phyloP scores from a whole-genome alignment of 192 early-diverging fungal genomes.

The Gigaspora rosea region DNA sequence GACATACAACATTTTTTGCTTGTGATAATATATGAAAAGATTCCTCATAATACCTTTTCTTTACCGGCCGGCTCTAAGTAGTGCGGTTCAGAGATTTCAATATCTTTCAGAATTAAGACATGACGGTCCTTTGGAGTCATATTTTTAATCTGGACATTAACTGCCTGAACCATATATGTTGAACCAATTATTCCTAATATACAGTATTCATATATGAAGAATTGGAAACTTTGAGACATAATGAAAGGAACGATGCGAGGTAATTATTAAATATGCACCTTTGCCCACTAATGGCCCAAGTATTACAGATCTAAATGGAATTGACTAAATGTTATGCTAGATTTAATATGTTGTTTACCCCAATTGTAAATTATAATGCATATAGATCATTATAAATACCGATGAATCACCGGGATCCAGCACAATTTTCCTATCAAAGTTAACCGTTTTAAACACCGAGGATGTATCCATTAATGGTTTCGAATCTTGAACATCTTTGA shows the following conservation, averaged over 20 bases:
- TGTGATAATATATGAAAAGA: neutral
- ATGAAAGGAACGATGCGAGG: neutral
- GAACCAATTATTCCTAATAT: slow-evolving; percentile 39
- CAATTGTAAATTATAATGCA: neutral
- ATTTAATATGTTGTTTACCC: neutral
- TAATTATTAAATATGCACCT: neutral
- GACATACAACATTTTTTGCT: neutral
- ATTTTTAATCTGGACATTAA: slow-evolving; percentile 43
- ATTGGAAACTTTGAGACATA: neutral
- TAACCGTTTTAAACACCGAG: slow-evolving; percentile 36
- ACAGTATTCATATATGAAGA: neutral
- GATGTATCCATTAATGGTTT: slow-evolving; percentile 6
- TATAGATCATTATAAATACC: slow-evolving; percentile 25
- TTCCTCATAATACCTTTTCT: slow-evolving; percentile 36
- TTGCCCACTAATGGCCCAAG: slow-evolving; percentile 41
- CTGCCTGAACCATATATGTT: slow-evolving; percentile 41
- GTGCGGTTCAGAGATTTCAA: slow-evolving; percentile 45
- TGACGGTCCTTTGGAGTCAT: slow-evolving; percentile 35
- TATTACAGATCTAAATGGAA: slow-evolving; percentile 37
- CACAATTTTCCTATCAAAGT: slow-evolving; percentile 44
- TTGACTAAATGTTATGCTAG: neutral
- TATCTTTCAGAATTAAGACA: slow-evolving; percentile 43
- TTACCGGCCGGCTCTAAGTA: slow-evolving; percentile 58
- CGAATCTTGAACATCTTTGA: slow-evolving; percentile 37
- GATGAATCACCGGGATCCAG: slow-evolving; percentile 42